Evolutionary conservation across 1,284 basidiomycete species (phyloP).

Genomic region (Apiotrichum laibachii): DNA sequence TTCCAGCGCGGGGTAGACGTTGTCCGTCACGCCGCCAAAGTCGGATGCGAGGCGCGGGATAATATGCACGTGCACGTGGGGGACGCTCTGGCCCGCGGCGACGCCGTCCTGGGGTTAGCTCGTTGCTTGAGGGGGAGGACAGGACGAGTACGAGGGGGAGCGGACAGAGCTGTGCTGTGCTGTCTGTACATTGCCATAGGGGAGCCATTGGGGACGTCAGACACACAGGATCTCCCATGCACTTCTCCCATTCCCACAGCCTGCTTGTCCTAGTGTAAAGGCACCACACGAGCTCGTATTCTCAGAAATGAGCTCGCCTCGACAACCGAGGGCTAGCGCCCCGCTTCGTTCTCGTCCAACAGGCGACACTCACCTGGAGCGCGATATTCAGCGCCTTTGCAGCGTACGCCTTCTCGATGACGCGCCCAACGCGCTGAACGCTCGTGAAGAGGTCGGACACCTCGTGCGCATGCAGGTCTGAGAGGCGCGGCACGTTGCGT

Average conservation of each 20-base stretch:
- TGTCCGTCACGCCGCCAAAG: constrained; percentile 65
- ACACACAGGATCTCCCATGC: no score
- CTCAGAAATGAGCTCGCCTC: no score
- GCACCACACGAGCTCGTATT: no score
- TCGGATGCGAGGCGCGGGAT: constrained; percentile 67
- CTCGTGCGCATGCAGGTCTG: constrained; percentile 69
- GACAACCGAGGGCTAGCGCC: not conserved
- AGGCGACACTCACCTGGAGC: constrained; percentile 63
- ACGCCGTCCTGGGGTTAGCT: constrained; percentile 68
- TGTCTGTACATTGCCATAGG: no score
- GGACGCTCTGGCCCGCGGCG: constrained; percentile 78
- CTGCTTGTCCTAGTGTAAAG: no score
- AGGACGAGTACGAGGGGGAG: not conserved
- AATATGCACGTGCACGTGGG: constrained; percentile 88
- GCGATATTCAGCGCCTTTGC: constrained; percentile 68
- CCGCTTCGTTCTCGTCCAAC: not conserved
- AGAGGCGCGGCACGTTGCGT: constrained; percentile 69
- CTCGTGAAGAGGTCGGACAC: constrained; percentile 72
- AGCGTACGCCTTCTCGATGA: constrained; percentile 50
- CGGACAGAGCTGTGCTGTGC: no score
- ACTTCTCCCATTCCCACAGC: no score
- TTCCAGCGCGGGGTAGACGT: constrained; percentile 75
- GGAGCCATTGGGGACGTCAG: no score
- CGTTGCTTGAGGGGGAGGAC: not conserved
- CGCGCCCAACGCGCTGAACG: constrained; percentile 58